A percentile compares a stretch with the other conserved stretches of the same genome.
These are phyloP conservation scores for Saccharomyces hybrid DNA, from an alignment of 1,139 yeast species.

Conservation along the genomic window DNA sequence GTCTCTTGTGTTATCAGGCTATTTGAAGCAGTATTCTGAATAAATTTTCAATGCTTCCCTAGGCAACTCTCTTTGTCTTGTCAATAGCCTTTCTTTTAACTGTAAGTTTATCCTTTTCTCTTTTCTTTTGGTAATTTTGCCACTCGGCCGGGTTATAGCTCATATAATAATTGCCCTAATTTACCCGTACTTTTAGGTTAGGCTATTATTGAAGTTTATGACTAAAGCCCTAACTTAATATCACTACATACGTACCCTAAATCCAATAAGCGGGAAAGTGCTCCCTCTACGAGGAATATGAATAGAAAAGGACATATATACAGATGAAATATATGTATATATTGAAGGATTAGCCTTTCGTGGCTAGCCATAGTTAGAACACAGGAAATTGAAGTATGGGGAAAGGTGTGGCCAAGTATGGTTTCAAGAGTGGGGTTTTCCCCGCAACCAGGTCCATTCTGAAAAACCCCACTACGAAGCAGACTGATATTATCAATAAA, in stretches of 20 bases:
- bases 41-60: not conserved
- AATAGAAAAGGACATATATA: not conserved
- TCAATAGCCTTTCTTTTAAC: not conserved
- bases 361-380: not conserved
- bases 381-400: constrained; percentile 32
- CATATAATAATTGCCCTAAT: not conserved
- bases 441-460: constrained; percentile 71
- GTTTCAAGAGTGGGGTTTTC: constrained; percentile 68
- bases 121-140: not conserved
- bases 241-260: not conserved
- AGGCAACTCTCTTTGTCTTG: not conserved
- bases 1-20: not conserved
- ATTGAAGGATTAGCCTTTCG: not conserved
- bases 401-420: constrained; percentile 40
- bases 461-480: constrained; percentile 52
- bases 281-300: not conserved
- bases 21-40: not conserved
- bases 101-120: not conserved
- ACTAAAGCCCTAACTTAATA: not conserved
- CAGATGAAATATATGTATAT: not conserved
- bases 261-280: not conserved
- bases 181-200: not conserved
- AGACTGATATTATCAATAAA: constrained; percentile 38
- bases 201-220: too few species aligned
- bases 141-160: not conserved